These are phyloP conservation scores for Dissophora ornata DNA, from an alignment of 192 early-diverging fungal genomes.

Conservation along the genomic window DNA sequence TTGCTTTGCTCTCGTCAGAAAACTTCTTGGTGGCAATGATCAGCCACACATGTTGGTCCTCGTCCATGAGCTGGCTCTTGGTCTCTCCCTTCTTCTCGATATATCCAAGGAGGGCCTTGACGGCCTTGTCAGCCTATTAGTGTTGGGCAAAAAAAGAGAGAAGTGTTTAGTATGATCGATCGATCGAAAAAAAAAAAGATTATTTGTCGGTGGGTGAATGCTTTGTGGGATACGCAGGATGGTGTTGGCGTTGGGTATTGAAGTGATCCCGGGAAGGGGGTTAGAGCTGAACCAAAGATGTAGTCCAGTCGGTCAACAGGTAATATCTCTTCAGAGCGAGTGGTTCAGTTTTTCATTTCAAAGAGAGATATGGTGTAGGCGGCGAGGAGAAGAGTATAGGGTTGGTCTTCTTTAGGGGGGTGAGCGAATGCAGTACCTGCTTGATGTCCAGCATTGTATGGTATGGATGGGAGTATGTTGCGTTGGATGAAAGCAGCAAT, in stretches of 20 bases:
- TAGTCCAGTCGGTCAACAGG: no score
- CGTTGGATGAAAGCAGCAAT: no score
- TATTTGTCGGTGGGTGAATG: neutral
- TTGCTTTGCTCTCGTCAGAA: slow-evolving; percentile 65
- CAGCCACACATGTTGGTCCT: slow-evolving; percentile 66
- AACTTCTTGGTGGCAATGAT: slow-evolving; percentile 78
- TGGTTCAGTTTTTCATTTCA: no score
- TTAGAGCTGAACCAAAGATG: no score
- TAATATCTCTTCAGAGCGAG: no score
- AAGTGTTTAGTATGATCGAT: neutral
- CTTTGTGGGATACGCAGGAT: no score
- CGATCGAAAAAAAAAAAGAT: neutral
- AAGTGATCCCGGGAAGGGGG: no score
- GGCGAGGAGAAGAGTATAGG: neutral
- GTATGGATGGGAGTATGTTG: neutral
- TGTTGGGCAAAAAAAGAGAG: neutral
- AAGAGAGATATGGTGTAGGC: neutral
- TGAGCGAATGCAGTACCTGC: slow-evolving; percentile 13
- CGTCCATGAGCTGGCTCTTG: slow-evolving; percentile 64
- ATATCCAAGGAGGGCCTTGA: slow-evolving; percentile 65
- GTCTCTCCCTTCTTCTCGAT: slow-evolving; percentile 53
- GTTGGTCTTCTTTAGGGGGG: neutral
- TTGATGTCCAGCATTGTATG: slow-evolving; percentile 22
- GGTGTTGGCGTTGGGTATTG: no score
- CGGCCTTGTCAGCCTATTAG: slow-evolving; percentile 66